Evolutionary conservation across 257 asterid genomes (phyloP).

Genomic region (Henckelia pumila): DNA sequence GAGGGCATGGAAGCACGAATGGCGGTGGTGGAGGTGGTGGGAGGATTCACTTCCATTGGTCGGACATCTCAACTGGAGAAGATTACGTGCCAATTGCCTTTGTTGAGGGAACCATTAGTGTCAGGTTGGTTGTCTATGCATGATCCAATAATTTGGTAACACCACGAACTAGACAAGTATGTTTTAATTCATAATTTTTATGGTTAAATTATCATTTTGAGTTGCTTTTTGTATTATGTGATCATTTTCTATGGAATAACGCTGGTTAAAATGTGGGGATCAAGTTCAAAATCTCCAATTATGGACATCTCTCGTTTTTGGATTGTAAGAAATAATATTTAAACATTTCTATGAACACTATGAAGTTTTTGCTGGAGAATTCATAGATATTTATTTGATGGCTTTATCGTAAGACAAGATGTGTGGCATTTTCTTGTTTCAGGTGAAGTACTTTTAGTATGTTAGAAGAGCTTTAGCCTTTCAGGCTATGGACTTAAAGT

Average conservation of each 20-base stretch:
- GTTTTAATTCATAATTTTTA: conserved; percentile 5
- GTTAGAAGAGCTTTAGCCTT: no score
- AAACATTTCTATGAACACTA: conserved; percentile 3
- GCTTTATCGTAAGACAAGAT: not conserved
- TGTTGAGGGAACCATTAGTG: conserved; percentile 54
- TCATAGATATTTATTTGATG: not conserved
- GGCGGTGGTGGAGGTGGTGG: conserved; percentile 98
- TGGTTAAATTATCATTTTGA: conserved; percentile 2
- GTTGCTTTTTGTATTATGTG: conserved; percentile 14
- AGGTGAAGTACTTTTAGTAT: not conserved
- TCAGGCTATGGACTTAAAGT: no score
- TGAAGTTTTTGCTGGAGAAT: conserved; percentile 6
- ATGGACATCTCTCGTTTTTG: not conserved
- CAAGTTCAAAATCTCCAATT: conserved; percentile 12
- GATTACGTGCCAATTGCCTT: conserved; percentile 69
- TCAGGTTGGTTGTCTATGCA: conserved; percentile 49
- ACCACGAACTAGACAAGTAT: not conserved
- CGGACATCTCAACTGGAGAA: conserved; percentile 64
- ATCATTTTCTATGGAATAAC: not conserved
- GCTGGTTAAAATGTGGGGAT: not conserved
- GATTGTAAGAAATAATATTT: not conserved
- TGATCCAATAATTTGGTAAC: conserved; percentile 17
- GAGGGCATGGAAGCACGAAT: conserved; percentile 78
- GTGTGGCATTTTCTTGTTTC: not conserved
- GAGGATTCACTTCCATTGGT: conserved; percentile 90